Percentiles rank a stretch among this genome's conserved stretches.
phyloP scores from a whole-genome alignment of 2,329 filamentous ascomycete species.

The Sporothrix inflata region DNA sequence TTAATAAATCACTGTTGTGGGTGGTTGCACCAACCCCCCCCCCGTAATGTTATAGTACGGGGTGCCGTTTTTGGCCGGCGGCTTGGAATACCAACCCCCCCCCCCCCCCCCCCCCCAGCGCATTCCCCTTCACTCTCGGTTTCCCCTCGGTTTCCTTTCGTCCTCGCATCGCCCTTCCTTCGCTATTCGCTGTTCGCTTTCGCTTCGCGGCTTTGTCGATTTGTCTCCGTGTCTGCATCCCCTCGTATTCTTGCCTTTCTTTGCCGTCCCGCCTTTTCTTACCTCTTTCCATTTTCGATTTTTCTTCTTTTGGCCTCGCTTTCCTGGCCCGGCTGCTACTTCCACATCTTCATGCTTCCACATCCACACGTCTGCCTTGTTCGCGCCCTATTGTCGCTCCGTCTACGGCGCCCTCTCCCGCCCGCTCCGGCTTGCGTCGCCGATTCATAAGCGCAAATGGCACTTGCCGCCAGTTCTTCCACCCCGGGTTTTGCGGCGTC shows the following conservation, averaged over 20 bases:
- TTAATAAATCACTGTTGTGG: too few relatives aligned
- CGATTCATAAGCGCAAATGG: constrained; percentile 6
- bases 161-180: background rate
- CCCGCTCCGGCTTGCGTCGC: background rate
- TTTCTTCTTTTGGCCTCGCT: background rate
- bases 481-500: background rate
- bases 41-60: too few relatives aligned
- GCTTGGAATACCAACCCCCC: too few relatives aligned
- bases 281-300: background rate
- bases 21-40: too few relatives aligned
- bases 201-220: background rate
- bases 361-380: too few relatives aligned
- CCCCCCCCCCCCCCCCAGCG: background rate
- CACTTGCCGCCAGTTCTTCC: background rate
- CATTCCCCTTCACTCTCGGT: background rate
- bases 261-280: background rate
- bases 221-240: background rate
- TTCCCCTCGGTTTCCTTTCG: background rate
- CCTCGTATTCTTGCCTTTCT: background rate
- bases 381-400: too few relatives aligned
- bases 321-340: background rate
- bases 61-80: too few relatives aligned
- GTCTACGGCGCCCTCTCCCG: background rate
- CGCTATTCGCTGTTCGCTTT: constrained; percentile 3
- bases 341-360: too few relatives aligned